These are phyloP conservation scores for Magnaporthiopsis poae DNA, from an alignment of 2,329 filamentous ascomycete genomes.

Conservation along the genomic window DNA sequence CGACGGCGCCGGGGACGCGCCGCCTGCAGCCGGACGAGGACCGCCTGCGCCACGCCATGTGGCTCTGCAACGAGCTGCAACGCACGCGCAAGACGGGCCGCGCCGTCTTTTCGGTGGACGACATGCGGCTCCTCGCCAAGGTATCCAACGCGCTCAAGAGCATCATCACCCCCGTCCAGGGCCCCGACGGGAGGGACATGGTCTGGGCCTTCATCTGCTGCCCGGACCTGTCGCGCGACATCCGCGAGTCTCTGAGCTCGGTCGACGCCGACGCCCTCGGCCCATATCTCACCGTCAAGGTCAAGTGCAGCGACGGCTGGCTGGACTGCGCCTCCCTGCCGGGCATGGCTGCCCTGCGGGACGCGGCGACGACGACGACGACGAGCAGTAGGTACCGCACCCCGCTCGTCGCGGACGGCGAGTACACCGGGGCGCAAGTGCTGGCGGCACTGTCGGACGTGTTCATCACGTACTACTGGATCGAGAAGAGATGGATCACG, in stretches of 20 bases:
- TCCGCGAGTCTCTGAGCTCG: no score
- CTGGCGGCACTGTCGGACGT: neutral
- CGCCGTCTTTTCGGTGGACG: neutral
- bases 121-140: neutral
- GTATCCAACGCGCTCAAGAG: no score
- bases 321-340: no score
- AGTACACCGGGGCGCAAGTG: neutral
- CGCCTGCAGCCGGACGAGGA: neutral
- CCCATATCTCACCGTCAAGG: no score
- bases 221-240: no score
- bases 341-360: no score
- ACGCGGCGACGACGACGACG: neutral
- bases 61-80: neutral
- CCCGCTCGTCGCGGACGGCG: neutral
- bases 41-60: neutral
- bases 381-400: neutral
- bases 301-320: no score
- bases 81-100: neutral
- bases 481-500: neutral
- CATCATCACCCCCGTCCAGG: no score
- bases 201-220: no score
- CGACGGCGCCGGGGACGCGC: no score
- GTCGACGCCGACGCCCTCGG: no score
- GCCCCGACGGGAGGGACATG: no score
- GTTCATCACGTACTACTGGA: constrained; percentile 1